These are phyloP conservation scores for Buxus sempervirens DNA, from an alignment of 164 flowering plant genomes.

Conservation along the genomic window DNA sequence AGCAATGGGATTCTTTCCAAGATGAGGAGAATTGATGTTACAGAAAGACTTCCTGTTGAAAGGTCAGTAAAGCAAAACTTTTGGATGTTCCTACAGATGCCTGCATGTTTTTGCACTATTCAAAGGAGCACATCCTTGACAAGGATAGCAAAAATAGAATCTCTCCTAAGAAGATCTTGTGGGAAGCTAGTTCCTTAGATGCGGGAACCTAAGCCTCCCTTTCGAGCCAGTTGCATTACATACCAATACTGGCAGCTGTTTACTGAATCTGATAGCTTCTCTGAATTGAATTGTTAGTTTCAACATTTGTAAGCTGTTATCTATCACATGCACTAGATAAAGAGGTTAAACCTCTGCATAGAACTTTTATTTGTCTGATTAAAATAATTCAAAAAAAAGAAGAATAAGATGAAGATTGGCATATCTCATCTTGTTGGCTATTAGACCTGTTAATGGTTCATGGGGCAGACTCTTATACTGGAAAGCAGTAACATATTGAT, in stretches of 20 bases:
- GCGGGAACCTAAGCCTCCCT: constrained; percentile 12
- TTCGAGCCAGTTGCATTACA: constrained; percentile 27
- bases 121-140: constrained; percentile 24
- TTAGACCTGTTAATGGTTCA: too few relatives aligned
- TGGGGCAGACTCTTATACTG: too few relatives aligned
- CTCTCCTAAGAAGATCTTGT: constrained; percentile 12
- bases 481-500: too few relatives aligned
- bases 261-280: constrained; percentile 11
- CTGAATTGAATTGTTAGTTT: too few relatives aligned
- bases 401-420: too few relatives aligned
- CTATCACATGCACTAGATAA: too few relatives aligned
- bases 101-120: constrained; percentile 25
- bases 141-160: constrained; percentile 8
- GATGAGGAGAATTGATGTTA: constrained; percentile 41
- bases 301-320: too few relatives aligned
- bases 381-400: too few relatives aligned
- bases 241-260: constrained; percentile 18
- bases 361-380: too few relatives aligned
- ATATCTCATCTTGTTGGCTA: too few relatives aligned
- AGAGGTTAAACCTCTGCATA: too few relatives aligned
- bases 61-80: constrained; percentile 26
- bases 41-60: constrained; percentile 16
- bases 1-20: constrained; percentile 87
- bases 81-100: constrained; percentile 28
- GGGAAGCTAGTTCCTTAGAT: constrained; percentile 20